A percentile compares a stretch with the other conserved stretches of the same genome.
Conservation (phyloP, 768 basidiomycete genomes). For the Lentinus brumalis region DNA sequence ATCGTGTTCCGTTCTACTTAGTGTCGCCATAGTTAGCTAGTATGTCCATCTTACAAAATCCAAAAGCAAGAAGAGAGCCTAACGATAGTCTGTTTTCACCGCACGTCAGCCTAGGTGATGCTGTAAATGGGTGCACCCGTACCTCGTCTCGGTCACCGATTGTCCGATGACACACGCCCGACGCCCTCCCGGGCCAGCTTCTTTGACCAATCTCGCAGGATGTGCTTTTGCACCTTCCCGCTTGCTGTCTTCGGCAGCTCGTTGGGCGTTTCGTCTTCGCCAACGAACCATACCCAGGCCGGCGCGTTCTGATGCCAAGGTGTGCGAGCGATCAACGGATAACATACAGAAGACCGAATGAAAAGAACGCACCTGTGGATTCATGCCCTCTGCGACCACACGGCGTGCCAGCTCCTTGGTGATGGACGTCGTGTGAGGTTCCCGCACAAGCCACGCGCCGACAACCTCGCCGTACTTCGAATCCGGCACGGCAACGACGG, state of each 20-base stretch:
- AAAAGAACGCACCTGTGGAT: conserved; percentile 64
- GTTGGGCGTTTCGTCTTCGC: conserved; percentile 56
- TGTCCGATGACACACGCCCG: conserved; percentile 34
- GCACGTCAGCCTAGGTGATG: too few species aligned
- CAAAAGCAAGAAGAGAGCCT: too few species aligned
- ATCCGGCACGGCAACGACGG: conserved; percentile 73
- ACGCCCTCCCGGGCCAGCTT: conserved; percentile 49
- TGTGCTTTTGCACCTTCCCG: conserved; percentile 84
- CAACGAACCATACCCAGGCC: conserved; percentile 81
- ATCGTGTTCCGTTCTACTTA: too few species aligned
- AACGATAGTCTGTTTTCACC: too few species aligned
- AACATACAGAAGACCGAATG: not conserved
- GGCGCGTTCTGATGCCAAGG: conserved; percentile 64
- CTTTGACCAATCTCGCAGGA: conserved; percentile 69
- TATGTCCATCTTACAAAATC: not conserved
- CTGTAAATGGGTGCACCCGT: too few species aligned
- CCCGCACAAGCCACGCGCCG: conserved; percentile 74
- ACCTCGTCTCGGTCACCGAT: not conserved
- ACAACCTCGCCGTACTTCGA: conserved; percentile 73
- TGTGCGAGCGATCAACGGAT: conserved; percentile 2
- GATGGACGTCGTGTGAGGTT: conserved; percentile 28
- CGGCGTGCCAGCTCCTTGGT: conserved; percentile 52
- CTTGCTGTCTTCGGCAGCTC: conserved; percentile 86
- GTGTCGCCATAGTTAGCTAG: not conserved
- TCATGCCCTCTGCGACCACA: conserved; percentile 62